Base-by-base conservation (phyloP, 148 eudicot genomes). In the Cornus controversa region DNA sequence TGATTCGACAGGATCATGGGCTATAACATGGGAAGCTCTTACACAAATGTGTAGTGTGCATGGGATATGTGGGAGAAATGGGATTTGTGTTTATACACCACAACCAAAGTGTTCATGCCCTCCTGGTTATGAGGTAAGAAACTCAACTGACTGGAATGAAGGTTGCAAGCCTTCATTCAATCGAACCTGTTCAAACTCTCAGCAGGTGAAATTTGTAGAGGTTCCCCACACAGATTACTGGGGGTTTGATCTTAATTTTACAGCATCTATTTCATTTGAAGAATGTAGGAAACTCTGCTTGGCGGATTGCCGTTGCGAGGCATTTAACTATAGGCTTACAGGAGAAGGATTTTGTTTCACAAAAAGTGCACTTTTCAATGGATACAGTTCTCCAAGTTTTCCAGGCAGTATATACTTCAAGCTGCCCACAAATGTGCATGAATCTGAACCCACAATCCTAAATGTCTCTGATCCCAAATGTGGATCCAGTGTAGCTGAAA, bases 131-230 rank as follows among this genome's bases (percentile, higher is more conserved):
- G 85, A 71, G 75, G 84, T 73, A 16, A 54, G 25, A 5, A 80
- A 86, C 65, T 57, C 70, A 15, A 83, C 63, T 10, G 87, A 89
- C 50, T 89, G 86, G 89, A 81, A 70, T 22, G 67, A 78, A 36
- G 92, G 92, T 5, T 89, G 92, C 80, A 81, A 80, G 71, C 84
- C 92, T 0, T 81, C 18, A 27, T 86, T 89, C 76, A 75, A 79
- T 29, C 74, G 54, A 29, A 78, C 72, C 13, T 69, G 78, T 11
- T 24, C 65, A 8, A 79, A 85, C 58, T 72, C 85, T 26, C 15
- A 71, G 27, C 53, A 57, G 42, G 72, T 79, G 60, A 75, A 69
- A 23, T 86, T 89, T 74, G 31, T 89, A 54, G 81, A 79, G 87
- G 7, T 89, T 8, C 23, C 58, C 22, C 84, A 86, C 50, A 70